phyloP scores from a whole-genome alignment of 768 basidiomycete genomes.

The Tulasnella sp. region DNA sequence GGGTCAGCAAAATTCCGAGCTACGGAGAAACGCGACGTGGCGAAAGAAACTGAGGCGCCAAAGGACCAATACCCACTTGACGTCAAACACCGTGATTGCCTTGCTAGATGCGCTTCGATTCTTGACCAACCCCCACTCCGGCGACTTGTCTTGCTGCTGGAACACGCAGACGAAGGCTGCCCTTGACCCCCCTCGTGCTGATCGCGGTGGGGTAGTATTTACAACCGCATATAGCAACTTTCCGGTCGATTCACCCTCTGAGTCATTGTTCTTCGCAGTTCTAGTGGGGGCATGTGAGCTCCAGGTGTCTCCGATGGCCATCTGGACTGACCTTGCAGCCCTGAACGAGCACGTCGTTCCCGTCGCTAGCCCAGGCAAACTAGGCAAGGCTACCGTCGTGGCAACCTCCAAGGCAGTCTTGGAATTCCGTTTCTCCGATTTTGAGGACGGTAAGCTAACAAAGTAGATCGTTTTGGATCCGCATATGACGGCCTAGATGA shows the following conservation, averaged over 20 bases:
- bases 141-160: conserved; percentile 34
- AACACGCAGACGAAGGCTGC: conserved; percentile 53
- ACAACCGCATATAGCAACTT: conserved; percentile 62
- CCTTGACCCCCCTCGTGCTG: conserved; percentile 47
- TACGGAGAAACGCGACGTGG: not conserved
- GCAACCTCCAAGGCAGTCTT: conserved; percentile 6
- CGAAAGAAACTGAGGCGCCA: not conserved
- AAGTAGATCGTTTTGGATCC: conserved; percentile 13
- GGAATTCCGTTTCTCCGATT: conserved; percentile 7
- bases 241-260: conserved; percentile 33
- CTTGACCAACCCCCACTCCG: conserved; percentile 58
- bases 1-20: not conserved
- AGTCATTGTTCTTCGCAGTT: not conserved
- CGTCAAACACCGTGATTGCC: conserved; percentile 80
- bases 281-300: not conserved
- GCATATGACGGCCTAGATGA: conserved; percentile 8
- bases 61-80: conserved; percentile 56
- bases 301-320: not conserved
- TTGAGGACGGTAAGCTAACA: conserved; percentile 13
- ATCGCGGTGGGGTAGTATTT: conserved; percentile 62
- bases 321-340: conserved; percentile 48
- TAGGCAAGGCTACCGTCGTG: conserved; percentile 16
- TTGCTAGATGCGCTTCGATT: conserved; percentile 70
- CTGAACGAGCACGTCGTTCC: conserved; percentile 52
- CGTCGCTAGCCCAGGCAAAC: conserved; percentile 38